Percentiles rank a stretch among this genome's conserved stretches.
Evolutionary conservation across 306 rosid genomes (phyloP).

Genomic region (Leucaena leucocephala): DNA sequence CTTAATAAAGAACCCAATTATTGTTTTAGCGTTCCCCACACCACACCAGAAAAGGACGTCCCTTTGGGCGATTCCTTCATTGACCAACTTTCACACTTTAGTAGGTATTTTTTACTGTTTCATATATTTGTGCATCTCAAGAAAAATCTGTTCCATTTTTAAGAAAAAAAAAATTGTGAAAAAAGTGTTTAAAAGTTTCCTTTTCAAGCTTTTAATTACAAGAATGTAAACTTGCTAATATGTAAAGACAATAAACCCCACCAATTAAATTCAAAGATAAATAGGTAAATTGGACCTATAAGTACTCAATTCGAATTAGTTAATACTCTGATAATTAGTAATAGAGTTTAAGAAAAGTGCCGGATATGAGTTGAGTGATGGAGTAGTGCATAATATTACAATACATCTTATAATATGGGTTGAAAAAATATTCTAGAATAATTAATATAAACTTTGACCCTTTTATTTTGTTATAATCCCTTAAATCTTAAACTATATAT

Average conservation of each 20-base stretch:
- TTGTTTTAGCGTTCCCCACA: slow-evolving; percentile 10
- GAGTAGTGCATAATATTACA: background rate
- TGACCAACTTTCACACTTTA: background rate
- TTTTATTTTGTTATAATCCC: too few relatives aligned
- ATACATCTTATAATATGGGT: background rate
- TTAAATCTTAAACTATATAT: too few relatives aligned
- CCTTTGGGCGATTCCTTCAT: background rate
- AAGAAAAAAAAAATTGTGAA: too few relatives aligned
- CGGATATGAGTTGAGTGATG: too few relatives aligned
- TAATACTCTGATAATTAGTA: too few relatives aligned
- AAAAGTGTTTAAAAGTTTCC: background rate
- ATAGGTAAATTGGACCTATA: background rate
- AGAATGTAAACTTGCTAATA: background rate
- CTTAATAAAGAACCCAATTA: slow-evolving; percentile 24
- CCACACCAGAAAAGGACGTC: background rate
- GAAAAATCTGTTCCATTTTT: background rate
- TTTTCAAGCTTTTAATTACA: too few relatives aligned
- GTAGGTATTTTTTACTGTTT: too few relatives aligned
- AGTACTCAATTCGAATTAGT: too few relatives aligned
- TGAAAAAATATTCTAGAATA: background rate
- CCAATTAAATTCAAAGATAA: background rate
- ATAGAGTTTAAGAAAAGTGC: too few relatives aligned
- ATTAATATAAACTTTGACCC: too few relatives aligned
- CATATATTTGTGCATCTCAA: too few relatives aligned
- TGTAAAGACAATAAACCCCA: background rate